Conservation (phyloP, 2,329 filamentous ascomycete species). For the Pyrenophora seminiperda region DNA sequence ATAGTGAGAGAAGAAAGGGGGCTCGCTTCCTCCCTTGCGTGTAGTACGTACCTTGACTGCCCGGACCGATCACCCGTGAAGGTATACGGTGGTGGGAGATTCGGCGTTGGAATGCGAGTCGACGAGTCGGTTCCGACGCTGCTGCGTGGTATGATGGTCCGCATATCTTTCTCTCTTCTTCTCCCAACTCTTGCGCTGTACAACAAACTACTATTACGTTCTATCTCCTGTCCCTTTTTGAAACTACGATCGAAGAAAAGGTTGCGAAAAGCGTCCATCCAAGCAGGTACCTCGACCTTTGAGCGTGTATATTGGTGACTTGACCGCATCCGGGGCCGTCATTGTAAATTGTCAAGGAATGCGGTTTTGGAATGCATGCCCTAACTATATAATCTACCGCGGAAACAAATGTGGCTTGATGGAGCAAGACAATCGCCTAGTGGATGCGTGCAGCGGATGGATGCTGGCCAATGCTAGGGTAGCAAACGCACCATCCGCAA, state of each 20-base stretch:
- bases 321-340: conserved; percentile 22
- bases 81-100: conserved; percentile 42
- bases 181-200: background rate
- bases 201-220: background rate
- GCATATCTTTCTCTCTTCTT: conserved; percentile 14
- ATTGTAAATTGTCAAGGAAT: conserved; percentile 20
- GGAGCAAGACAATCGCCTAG: conserved; percentile 21
- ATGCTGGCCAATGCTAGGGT: conserved; percentile 5
- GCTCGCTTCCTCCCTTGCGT: conserved; percentile 22
- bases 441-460: conserved; percentile 26
- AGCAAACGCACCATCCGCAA: conserved; percentile 23
- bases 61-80: conserved; percentile 25
- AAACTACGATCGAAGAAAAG: background rate
- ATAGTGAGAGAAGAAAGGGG: background rate
- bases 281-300: conserved; percentile 10
- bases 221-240: too few relatives aligned
- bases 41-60: conserved; percentile 24
- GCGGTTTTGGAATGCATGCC: conserved; percentile 29
- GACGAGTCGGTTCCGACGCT: conserved; percentile 15
- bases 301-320: conserved; percentile 5
- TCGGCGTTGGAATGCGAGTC: conserved; percentile 29
- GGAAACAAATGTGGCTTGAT: conserved; percentile 15
- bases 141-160: conserved; percentile 17
- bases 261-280: background rate
- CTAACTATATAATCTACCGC: conserved; percentile 13